Base-by-base conservation (phyloP, 176 grass and related monocot species). In the Miscanthus lutarioriparius region DNA sequence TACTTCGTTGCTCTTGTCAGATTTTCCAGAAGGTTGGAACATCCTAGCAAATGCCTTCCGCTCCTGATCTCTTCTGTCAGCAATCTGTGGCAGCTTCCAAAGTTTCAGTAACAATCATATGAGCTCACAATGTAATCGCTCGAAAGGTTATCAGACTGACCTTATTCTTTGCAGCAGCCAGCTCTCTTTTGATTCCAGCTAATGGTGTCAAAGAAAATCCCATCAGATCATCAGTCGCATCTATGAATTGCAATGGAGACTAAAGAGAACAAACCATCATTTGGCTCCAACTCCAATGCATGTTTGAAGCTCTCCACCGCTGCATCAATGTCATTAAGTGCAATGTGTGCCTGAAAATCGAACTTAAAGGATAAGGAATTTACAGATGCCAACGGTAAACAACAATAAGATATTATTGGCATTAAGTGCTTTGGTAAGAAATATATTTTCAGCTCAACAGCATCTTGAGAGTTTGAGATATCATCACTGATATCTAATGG, bases 241-340 rank as follows among this genome's bases (percentile, higher is more conserved):
- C 43, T 32, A 70, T 54, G 49, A 23, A 53, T 63, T 75, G 1
- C 5, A 15, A 38, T 22, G 4, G 62, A 62, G 27, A 84, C 5
- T 3, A 65, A 64, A 79, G 40, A 58, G 10, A 32, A 27, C 40
- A 83, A 58, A 99, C 96, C 93, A 94, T 99, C 97, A 84, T 75
- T 96, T 47, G 97, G 97, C 75, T 99, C 93, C 69, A 96, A 69
- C 35, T 99, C 97, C 38, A 99, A 84, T 65, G 97, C 93, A 22
- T 96, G 65, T 88, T 96, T 92, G 79, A 99, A 96, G 79, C 93
- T 96, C 71, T 92, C 93, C 19, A 94, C 82, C 4, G 97, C 96
- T 77, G 97, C 87, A 88, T 99, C 97, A 33, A 94, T 92, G 79
- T 99, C 93, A 89, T 96, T 96, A 63, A 99, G 93, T 68, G 93